phyloP scores from a whole-genome alignment of 306 rosid species.

The Rosa persica region DNA sequence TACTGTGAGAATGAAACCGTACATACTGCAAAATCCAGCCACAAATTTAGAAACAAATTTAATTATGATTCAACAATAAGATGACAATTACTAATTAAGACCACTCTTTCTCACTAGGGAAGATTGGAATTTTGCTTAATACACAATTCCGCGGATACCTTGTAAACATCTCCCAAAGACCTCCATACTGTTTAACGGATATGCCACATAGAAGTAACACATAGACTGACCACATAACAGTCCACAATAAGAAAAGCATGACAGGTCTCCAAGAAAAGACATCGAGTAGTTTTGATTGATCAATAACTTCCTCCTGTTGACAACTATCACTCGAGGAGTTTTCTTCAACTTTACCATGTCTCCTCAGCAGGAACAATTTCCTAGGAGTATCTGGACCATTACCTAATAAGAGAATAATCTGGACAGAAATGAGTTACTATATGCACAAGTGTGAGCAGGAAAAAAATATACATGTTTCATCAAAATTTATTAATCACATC shows the following conservation, averaged over 20 bases:
- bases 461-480: background rate
- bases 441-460: conserved; percentile 11
- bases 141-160: conserved; percentile 48
- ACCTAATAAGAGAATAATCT: conserved; percentile 78
- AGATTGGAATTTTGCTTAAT: background rate
- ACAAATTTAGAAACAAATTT: conserved; percentile 19
- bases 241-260: conserved; percentile 54
- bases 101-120: background rate
- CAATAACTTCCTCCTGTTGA: conserved; percentile 39
- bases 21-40: conserved; percentile 65
- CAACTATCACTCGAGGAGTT: conserved; percentile 36
- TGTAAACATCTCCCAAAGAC: conserved; percentile 79
- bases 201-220: conserved; percentile 67
- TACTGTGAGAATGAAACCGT: conserved; percentile 89
- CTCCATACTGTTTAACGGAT: conserved; percentile 66
- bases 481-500: background rate
- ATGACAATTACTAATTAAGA: background rate
- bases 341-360: conserved; percentile 39
- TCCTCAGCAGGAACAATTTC: conserved; percentile 49
- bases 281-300: conserved; percentile 28
- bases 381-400: conserved; percentile 87
- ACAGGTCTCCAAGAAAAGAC: conserved; percentile 68
- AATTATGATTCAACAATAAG: conserved; percentile 11
- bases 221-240: conserved; percentile 68
- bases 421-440: conserved; percentile 31